Percentiles rank a stretch among this genome's conserved stretches.
Evolutionary conservation across 2,329 filamentous ascomycete species (phyloP).

Genomic region (Fusarium duplospermum): DNA sequence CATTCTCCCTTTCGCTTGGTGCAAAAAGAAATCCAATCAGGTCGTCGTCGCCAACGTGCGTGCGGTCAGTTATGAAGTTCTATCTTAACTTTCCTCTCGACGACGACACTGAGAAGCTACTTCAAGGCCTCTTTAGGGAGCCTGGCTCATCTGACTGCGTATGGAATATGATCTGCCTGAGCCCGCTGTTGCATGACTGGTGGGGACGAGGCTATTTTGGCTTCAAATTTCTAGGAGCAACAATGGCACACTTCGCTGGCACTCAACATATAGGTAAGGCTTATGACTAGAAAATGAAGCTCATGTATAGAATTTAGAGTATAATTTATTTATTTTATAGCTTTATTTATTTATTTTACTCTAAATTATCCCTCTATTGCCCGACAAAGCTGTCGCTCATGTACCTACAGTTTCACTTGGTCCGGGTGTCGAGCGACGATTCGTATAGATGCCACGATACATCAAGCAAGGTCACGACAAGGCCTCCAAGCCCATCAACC

Average conservation of each 20-base stretch:
- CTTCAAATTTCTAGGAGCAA: neutral
- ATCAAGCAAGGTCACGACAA: neutral
- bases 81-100: neutral
- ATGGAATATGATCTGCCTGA: neutral
- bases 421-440: neutral
- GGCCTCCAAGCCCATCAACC: neutral
- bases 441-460: constrained; percentile 1
- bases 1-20: neutral
- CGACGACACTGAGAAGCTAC: neutral
- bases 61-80: neutral
- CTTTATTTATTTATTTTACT: too few relatives aligned
- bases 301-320: too few relatives aligned
- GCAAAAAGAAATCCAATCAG: too few relatives aligned
- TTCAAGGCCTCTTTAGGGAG: neutral
- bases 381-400: too few relatives aligned
- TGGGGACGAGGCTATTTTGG: neutral
- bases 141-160: neutral
- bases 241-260: too few relatives aligned
- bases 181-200: neutral
- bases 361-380: too few relatives aligned
- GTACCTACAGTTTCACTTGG: too few relatives aligned
- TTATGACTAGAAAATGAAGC: too few relatives aligned
- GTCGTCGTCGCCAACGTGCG: neutral
- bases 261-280: too few relatives aligned
- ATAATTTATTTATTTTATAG: too few relatives aligned